These are phyloP conservation scores for Salix caprea DNA, from an alignment of 345 rosid genomes.

Conservation along the genomic window DNA sequence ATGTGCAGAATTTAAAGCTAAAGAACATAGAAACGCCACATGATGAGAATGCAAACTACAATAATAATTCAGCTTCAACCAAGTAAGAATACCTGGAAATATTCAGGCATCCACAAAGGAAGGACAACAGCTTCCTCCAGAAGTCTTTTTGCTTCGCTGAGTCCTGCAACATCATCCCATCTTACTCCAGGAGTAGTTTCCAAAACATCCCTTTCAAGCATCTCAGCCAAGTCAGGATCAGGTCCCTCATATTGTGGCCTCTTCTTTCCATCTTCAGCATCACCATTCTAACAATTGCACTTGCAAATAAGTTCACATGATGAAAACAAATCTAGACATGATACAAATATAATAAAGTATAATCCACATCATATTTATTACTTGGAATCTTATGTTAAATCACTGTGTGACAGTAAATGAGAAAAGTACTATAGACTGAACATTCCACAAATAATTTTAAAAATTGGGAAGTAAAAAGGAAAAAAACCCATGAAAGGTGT, in stretches of 20 bases:
- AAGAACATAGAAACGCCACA: neutral
- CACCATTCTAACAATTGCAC: constrained; percentile 66
- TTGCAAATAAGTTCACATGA: constrained; percentile 12
- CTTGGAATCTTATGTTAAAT: neutral
- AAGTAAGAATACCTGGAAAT: constrained; percentile 71
- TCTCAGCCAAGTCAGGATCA: constrained; percentile 92
- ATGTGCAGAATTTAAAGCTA: neutral
- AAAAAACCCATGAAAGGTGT: neutral
- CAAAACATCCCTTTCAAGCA: constrained; percentile 99
- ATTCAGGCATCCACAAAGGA: constrained; percentile 99
- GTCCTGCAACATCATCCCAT: constrained; percentile 99
- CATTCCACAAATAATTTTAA: neutral
- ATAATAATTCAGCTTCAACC: constrained; percentile 8
- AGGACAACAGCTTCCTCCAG: constrained; percentile 99
- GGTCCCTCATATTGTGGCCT: constrained; percentile 91
- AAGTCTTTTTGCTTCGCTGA: constrained; percentile 96
- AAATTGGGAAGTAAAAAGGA: neutral
- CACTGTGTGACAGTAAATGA: neutral
- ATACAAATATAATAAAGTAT: neutral
- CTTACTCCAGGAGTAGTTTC: constrained; percentile 95
- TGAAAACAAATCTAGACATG: neutral
- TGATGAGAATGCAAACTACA: neutral
- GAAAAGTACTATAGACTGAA: neutral
- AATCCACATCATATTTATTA: neutral
- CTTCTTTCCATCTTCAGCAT: constrained; percentile 87